Percentiles rank a stretch among this genome's conserved stretches.
phyloP scores from a whole-genome alignment of 202 grass and related monocot genomes.

The Digitaria exilis region DNA sequence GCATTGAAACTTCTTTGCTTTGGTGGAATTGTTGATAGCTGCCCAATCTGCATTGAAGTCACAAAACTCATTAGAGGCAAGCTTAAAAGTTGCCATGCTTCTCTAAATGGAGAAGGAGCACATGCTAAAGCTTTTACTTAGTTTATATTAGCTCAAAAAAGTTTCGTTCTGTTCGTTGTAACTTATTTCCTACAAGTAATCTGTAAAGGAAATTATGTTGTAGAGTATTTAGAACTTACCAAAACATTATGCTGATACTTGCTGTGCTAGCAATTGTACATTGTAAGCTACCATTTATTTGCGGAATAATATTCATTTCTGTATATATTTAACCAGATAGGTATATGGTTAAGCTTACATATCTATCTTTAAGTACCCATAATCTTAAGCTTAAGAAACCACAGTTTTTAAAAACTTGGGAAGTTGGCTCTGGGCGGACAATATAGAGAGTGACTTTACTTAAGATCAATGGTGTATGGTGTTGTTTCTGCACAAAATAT shows the following conservation, averaged over 20 bases:
- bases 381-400: constrained; percentile 8
- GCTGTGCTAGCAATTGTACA: neutral
- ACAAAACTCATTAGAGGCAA: constrained; percentile 8
- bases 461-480: neutral
- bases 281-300: neutral
- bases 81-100: neutral
- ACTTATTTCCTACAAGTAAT: constrained; percentile 2
- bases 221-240: neutral
- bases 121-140: constrained; percentile 7
- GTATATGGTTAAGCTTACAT: too few relatives aligned
- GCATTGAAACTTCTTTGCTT: constrained; percentile 59
- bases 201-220: neutral
- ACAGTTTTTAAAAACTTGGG: neutral
- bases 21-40: constrained; percentile 71
- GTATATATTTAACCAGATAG: constrained; percentile 20
- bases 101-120: constrained; percentile 27
- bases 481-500: constrained; percentile 21
- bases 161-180: neutral
- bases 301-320: neutral
- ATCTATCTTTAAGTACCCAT: neutral
- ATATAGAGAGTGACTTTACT: neutral
- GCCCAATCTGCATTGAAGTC: constrained; percentile 69
- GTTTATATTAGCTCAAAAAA: neutral
- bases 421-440: neutral
- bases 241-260: neutral